Conservation (phyloP, 2,329 filamentous ascomycete species). For the Aspergillus jensenii region DNA sequence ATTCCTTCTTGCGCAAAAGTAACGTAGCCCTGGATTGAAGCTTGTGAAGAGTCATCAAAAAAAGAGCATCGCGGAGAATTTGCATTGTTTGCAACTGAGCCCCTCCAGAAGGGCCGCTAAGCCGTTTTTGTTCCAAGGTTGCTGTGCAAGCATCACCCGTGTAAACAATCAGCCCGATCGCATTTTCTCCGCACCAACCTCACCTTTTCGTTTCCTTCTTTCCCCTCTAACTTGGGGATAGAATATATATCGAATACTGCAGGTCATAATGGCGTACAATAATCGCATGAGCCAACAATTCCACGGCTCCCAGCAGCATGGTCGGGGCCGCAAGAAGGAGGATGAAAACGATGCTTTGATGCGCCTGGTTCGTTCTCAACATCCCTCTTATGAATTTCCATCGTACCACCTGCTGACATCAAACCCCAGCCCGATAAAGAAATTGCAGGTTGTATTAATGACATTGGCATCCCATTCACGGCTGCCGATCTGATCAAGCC, state of each 20-base stretch:
- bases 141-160: conserved; percentile 23
- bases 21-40: not conserved
- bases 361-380: conserved; percentile 49
- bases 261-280: conserved; percentile 49
- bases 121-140: conserved; percentile 21
- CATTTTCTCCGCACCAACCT: not conserved
- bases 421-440: conserved; percentile 62
- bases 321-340: conserved; percentile 54
- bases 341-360: conserved; percentile 59
- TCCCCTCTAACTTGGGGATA: not conserved
- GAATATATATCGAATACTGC: not conserved
- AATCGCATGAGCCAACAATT: conserved; percentile 54
- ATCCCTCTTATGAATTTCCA: not conserved
- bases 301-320: conserved; percentile 47
- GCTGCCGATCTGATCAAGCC: conserved; percentile 88
- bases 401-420: not conserved
- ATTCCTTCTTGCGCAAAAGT: not conserved
- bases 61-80: conserved; percentile 27
- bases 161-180: conserved; percentile 34
- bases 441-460: conserved; percentile 94
- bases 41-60: conserved; percentile 26
- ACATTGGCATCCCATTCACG: conserved; percentile 89
- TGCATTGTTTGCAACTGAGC: conserved; percentile 32
- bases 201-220: not conserved
- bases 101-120: conserved; percentile 34